Base-by-base conservation (phyloP, 2,329 filamentous ascomycete species). In the Penicillium vulpinum region DNA sequence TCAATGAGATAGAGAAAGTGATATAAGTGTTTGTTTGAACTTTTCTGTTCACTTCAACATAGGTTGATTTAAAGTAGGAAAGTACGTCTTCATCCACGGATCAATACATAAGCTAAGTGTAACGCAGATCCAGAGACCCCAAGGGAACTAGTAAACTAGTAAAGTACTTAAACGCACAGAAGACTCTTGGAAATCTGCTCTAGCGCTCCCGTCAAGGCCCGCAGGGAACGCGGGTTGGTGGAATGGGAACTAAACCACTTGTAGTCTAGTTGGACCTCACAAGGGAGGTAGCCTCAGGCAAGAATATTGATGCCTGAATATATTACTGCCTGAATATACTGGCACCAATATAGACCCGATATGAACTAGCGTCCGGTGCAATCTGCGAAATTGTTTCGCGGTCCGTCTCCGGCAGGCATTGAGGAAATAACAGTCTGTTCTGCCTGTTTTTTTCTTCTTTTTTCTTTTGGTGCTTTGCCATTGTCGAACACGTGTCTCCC, bases 311-410 rank as follows among this genome's bases (percentile, higher is more conserved):
- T 7, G 31, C 31, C 31, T 35, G 31, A 35, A 7, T 16, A 16
- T 1, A 36, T 29, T 8, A 0, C 1, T 55, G 49, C 59, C 57
- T 53, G 39, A 53, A 39, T 35, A 29, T 29, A 33, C 21, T 21
- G 58, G 48, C 39, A 10, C 1, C 0, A 9, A 16, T 10, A 58
- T 64, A 64, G 35, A 16, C 60, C 51, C 13, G n/a, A 61, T 62
- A 55, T 41, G 39, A 35, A 24, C 46, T 50, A 41, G 40, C 41
- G 40, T 6, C 41, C 35, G 49, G 51, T 51, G 54, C 16, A 56
- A 62, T 63, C 60, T 46, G 40, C 48, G 54, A 56, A 56, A 50
- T 56, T 64, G 45, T 57, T 54, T 48, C 26, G 50, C 40, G 48
- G 51, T 31, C 22, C 24, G 40, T 52, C 26, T 51, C 39, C 39